Base-by-base conservation (phyloP, 1,284 basidiomycete species). In the Athelia sp. region DNA sequence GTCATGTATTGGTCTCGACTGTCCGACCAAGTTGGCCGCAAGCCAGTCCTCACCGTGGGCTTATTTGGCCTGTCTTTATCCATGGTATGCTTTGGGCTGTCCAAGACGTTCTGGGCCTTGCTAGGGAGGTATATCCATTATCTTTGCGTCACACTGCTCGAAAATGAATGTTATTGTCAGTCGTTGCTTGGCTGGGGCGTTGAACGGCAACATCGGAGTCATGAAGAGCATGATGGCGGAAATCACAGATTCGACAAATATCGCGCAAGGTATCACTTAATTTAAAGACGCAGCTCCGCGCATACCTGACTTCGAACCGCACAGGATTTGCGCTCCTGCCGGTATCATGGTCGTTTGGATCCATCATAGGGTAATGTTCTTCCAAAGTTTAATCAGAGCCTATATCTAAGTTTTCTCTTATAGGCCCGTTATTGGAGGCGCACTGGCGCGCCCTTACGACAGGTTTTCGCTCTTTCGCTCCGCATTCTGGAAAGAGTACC, bases 1-100 rank as follows among this genome's bases (percentile, higher is more conserved):
- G 78, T 85, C n/a, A 67, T 89, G 38, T 79, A 87, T 51, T 90
- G 87, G 86, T 83, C 83, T 60, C 78, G 82, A 18, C 56, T 82
- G 13, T 89, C 87, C 4, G 88, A 90, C 58, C 70, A 74, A 40
- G 66, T 88, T 32, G 87, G 87, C 23, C 79, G 87, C 24, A 83
- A 82, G 52, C 87, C 86, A 3, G 78, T 90, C 35, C 75, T 90
- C 52, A 69, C 90, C 48, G 67, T 68, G 2, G 87, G 88, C 2
- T 62, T 89, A 2, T 66, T 76, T 19, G 88, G 88, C 8, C 62
- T 87, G 14, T 79, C 81, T 8, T 40, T 82, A 3, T 87, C 84
- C 15, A 87, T 86, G 75, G 78, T 80, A 54, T 78, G 76, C 55
- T 88, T 90, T 60, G 88, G 88, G 8, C 63, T 90, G 22, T 87